Base-by-base conservation (phyloP, 1,284 basidiomycete genomes). In the Mycosarcoma maydis region DNA sequence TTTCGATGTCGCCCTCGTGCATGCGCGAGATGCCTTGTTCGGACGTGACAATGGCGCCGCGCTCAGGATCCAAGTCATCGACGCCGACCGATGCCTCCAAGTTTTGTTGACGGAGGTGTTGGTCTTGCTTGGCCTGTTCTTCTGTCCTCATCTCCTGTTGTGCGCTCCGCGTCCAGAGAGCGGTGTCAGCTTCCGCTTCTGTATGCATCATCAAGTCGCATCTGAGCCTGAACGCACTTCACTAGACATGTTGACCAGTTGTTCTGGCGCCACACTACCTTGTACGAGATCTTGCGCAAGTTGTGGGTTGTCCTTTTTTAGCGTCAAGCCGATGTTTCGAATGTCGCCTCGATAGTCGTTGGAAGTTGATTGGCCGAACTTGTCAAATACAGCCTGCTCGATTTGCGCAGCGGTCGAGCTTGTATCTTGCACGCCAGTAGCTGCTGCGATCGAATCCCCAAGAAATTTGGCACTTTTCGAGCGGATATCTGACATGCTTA, bases 301-400 rank as follows among this genome's bases (percentile, higher is more conserved):
- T 36, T 65, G 57, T 7, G 61, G 57, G 10, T 70, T 70, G 43
- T 70, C 49, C 27, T 65, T 70, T 23, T 70, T 70, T 38, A 70
- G 53, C 34, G 61, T 70, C 44, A 70, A 23, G 10, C 67, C 61
- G 14, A 51, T 47, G 50, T 53, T 59, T 20, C 67, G 36, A 16
- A 70, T 39, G 34, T 70, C 57, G 37, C 33, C 49, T 19, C 67
- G 56, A 46, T 70, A 70, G 34, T 56, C 67, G 39, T 70, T 70
- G 13, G 60, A 60, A 1, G 66, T 69, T 2, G 58, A 61, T 7
- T 65, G 44, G 22, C 38, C 57, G 20, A 41, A 38, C 32, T 65
- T 65, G 29, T 53, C 47, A 38, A 37, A 56, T 20, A 70, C 43
- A 19, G 60, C 60, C 39, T 65, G 37, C 27, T 70, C 67, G 42